Conservation (phyloP, 352 stramenopile species). For the Peronospora destructor region DNA sequence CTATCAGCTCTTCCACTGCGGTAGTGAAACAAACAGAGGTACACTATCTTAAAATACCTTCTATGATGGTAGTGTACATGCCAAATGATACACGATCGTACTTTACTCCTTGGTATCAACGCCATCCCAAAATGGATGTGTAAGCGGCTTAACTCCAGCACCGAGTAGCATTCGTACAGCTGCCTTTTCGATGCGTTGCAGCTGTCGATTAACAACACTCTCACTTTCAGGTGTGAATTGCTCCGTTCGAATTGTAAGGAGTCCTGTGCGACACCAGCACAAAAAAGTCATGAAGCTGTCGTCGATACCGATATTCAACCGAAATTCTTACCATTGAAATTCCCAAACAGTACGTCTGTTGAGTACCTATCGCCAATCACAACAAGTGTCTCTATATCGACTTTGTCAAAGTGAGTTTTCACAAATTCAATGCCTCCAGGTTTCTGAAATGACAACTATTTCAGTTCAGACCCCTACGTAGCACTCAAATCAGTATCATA, state of each 20-base stretch:
- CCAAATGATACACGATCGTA: neutral
- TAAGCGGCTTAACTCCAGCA: conserved; percentile 33
- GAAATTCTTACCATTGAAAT: conserved; percentile 76
- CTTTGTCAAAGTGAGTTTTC: conserved; percentile 72
- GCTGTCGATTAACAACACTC: conserved; percentile 51
- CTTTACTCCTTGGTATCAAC: conserved; percentile 7
- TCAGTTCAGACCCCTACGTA: conserved; percentile 1
- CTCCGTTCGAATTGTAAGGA: conserved; percentile 94
- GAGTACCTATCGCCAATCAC: conserved; percentile 96
- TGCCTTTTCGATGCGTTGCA: conserved; percentile 66
- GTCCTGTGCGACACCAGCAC: conserved; percentile 43
- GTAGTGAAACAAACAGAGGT: neutral
- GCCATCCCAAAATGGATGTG: conserved; percentile 40
- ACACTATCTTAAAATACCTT: neutral
- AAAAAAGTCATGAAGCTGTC: conserved; percentile 6
- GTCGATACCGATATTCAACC: neutral
- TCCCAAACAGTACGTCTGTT: conserved; percentile 96
- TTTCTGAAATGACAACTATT: conserved; percentile 60
- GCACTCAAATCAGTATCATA: conserved; percentile 6
- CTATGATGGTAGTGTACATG: neutral
- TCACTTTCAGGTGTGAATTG: conserved; percentile 66
- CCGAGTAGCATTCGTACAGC: conserved; percentile 43
- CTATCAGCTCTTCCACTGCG: neutral
- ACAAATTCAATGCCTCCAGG: conserved; percentile 86
- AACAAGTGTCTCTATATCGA: conserved; percentile 78